A percentile compares a stretch with the other conserved stretches of the same genome.
phyloP scores from a whole-genome alignment of 2,329 filamentous ascomycete species.

The Penicillium brasilianum region DNA sequence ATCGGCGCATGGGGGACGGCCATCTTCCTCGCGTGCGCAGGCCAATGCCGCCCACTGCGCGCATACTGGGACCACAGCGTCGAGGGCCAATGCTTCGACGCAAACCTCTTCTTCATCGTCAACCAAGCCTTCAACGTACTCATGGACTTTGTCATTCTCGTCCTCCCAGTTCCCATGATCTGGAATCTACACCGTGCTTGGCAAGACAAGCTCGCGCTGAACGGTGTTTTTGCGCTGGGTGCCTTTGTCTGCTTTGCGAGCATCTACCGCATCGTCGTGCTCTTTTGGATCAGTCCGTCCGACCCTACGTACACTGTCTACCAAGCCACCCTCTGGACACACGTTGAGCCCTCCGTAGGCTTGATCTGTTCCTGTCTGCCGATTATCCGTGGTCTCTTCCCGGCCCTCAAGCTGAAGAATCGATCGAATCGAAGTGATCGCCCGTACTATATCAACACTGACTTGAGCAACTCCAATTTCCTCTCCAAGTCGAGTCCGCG shows the following conservation, averaged over 20 bases:
- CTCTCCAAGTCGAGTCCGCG: conserved; percentile 32
- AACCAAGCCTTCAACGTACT: conserved; percentile 42
- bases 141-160: conserved; percentile 41
- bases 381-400: conserved; percentile 42
- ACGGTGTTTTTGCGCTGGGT: conserved; percentile 40
- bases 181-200: conserved; percentile 41
- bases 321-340: conserved; percentile 42
- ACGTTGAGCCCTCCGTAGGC: conserved; percentile 42
- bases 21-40: conserved; percentile 40
- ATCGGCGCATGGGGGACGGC: conserved; percentile 37
- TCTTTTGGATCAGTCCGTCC: conserved; percentile 37
- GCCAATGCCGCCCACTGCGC: conserved; percentile 38
- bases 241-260: conserved; percentile 44
- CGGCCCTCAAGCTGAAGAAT: conserved; percentile 31
- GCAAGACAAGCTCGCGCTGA: conserved; percentile 43
- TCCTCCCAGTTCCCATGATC: conserved; percentile 41
- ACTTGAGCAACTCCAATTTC: conserved; percentile 30
- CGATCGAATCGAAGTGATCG: conserved; percentile 27
- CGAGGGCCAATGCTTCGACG: conserved; percentile 35
- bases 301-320: conserved; percentile 44
- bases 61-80: conserved; percentile 39
- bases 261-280: conserved; percentile 43
- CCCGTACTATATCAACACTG: conserved; percentile 36
- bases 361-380: conserved; percentile 44
- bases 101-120: conserved; percentile 38